Evolutionary conservation across 352 stramenopile species (phyloP).

Genomic region (Globisporangium canariense): DNA sequence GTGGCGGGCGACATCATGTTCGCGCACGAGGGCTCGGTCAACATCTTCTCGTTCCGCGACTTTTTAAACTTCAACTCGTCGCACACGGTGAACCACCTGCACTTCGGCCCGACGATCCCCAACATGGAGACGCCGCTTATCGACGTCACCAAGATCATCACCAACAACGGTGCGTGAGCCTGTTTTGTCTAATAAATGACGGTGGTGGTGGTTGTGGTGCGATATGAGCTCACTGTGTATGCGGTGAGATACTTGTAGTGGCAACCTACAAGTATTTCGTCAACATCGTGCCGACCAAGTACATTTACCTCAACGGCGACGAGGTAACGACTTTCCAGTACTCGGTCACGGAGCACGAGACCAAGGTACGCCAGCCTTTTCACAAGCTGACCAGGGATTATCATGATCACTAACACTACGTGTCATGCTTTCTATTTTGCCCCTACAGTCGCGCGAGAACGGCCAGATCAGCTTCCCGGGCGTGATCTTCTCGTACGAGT

Average conservation of each 20-base stretch:
- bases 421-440: not conserved
- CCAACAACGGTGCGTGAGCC: slow-evolving; percentile 55
- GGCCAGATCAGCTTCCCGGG: slow-evolving; percentile 71
- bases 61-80: slow-evolving; percentile 90
- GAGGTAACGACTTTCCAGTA: slow-evolving; percentile 83
- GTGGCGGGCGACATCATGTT: slow-evolving; percentile 83
- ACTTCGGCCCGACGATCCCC: slow-evolving; percentile 74
- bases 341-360: slow-evolving; percentile 83
- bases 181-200: not conserved
- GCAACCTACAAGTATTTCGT: slow-evolving; percentile 89
- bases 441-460: slow-evolving; percentile 31
- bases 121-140: slow-evolving; percentile 87
- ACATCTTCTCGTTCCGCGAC: slow-evolving; percentile 83
- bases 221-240: too few relatives aligned
- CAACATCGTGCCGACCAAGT: slow-evolving; percentile 80
- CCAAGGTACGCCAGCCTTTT: slow-evolving; percentile 21
- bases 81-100: slow-evolving; percentile 74
- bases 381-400: not conserved
- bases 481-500: slow-evolving; percentile 88
- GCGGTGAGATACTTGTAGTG: slow-evolving; percentile 29
- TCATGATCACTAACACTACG: not conserved
- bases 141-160: slow-evolving; percentile 80
- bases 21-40: slow-evolving; percentile 80
- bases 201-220: too few relatives aligned
- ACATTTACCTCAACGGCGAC: slow-evolving; percentile 73